A percentile compares a stretch with the other conserved stretches of the same genome.
Evolutionary conservation across 768 basidiomycete genomes (phyloP).

Genomic region (Termitomyces sp.): DNA sequence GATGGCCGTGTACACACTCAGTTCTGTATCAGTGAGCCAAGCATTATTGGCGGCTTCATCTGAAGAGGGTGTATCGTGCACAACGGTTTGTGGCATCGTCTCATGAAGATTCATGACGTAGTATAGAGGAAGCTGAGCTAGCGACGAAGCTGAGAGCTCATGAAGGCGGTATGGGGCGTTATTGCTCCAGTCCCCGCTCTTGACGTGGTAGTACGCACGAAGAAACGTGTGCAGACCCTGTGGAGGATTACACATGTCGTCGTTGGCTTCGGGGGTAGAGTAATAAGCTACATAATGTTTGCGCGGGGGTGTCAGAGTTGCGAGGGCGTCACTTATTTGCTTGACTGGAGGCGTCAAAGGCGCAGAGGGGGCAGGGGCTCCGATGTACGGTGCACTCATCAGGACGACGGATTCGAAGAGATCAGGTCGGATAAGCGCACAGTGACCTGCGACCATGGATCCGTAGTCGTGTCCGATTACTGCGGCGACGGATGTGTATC

Average conservation of each 20-base stretch:
- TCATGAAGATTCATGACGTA: constrained; percentile 57
- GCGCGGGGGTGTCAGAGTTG: constrained; percentile 42
- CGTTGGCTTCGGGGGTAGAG: constrained; percentile 42
- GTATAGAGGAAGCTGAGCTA: constrained; percentile 50
- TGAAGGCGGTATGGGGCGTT: constrained; percentile 40
- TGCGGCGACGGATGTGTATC: constrained; percentile 41
- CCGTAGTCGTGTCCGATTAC: constrained; percentile 65
- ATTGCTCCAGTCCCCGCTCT: constrained; percentile 49
- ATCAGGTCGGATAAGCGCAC: constrained; percentile 53
- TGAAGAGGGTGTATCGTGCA: constrained; percentile 29
- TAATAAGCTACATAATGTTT: constrained; percentile 59
- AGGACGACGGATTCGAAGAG: constrained; percentile 53
- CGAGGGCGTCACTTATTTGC: constrained; percentile 27
- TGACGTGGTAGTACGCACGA: constrained; percentile 55
- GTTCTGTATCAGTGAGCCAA: constrained; percentile 51
- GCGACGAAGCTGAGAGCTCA: constrained; percentile 26
- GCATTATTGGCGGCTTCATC: constrained; percentile 23
- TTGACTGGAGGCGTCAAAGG: not conserved
- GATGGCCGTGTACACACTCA: constrained; percentile 45
- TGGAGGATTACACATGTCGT: constrained; percentile 40
- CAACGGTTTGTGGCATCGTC: constrained; percentile 50
- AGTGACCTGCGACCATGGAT: constrained; percentile 48
- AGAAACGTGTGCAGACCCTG: constrained; percentile 45
- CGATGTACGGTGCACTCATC: constrained; percentile 58
- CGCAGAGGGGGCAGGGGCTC: constrained; percentile 29